phyloP scores from a whole-genome alignment of 345 rosid species.

The Eucalyptus microcorys region DNA sequence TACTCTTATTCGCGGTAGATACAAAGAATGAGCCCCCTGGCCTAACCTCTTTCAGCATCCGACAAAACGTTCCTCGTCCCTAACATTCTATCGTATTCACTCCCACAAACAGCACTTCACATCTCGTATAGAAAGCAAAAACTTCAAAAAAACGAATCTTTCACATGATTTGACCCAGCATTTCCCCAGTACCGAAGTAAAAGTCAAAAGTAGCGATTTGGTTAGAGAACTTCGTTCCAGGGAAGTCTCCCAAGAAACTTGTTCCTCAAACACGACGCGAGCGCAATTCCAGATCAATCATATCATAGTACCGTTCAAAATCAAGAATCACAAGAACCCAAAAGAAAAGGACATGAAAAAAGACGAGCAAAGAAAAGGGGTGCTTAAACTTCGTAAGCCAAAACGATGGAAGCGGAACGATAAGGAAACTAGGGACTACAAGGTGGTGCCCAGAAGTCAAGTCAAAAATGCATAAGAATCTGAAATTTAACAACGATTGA shows the following conservation, averaged over 20 bases:
- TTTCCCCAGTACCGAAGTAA: neutral
- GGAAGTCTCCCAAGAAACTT: neutral
- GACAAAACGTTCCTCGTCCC: neutral
- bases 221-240: neutral
- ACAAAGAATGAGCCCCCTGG: neutral
- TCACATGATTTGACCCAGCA: neutral
- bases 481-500: neutral
- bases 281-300: neutral
- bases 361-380: neutral
- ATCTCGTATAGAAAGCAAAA: neutral
- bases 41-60: neutral
- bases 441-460: neutral
- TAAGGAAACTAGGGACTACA: neutral
- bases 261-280: neutral
- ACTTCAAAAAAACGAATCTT: neutral
- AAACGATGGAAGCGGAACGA: neutral
- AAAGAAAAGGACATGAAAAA: neutral
- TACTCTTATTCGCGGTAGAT: neutral
- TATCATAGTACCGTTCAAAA: neutral
- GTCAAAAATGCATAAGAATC: neutral
- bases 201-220: neutral
- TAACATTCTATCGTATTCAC: neutral
- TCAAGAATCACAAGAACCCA: neutral
- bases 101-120: neutral
- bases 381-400: neutral